Conservation (phyloP, 2,329 filamentous ascomycete species). For the Neonectria hederae region DNA sequence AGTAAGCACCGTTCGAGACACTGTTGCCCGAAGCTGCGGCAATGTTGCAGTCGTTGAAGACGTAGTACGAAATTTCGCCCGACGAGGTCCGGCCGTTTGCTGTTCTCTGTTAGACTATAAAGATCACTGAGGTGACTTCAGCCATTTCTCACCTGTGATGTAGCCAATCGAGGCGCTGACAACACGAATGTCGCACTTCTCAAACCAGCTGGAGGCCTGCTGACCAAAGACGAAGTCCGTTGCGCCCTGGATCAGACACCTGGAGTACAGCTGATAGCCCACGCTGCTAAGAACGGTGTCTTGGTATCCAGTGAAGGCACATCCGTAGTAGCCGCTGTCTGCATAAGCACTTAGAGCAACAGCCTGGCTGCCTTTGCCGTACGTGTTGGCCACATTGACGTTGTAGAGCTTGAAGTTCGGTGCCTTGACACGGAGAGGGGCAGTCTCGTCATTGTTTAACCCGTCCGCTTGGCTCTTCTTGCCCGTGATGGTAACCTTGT, state of each 20-base stretch:
- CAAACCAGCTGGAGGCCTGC: conserved; percentile 54
- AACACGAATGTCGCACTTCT: conserved; percentile 52
- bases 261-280: conserved; percentile 58
- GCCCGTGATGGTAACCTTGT: conserved; percentile 64
- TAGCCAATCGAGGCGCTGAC: conserved; percentile 49
- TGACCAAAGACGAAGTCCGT: conserved; percentile 63
- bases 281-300: conserved; percentile 60
- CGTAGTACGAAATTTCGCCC: conserved; percentile 52
- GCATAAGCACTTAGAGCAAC: conserved; percentile 57
- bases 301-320: conserved; percentile 57
- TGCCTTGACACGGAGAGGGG: conserved; percentile 56
- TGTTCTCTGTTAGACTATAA: conserved; percentile 21
- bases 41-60: conserved; percentile 57
- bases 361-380: conserved; percentile 57
- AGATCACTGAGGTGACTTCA: rapidly evolving
- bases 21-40: conserved; percentile 50
- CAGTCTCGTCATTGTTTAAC: conserved; percentile 62
- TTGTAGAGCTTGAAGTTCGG: conserved; percentile 69
- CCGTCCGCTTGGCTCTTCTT: conserved; percentile 54
- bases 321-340: conserved; percentile 58
- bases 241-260: conserved; percentile 55
- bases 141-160: conserved; percentile 50
- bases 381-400: conserved; percentile 61
- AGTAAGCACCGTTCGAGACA: conserved; percentile 52
- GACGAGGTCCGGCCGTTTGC: conserved; percentile 54